phyloP scores from a whole-genome alignment of 179 eudicot genomes.

The Amaranthus tricolor region DNA sequence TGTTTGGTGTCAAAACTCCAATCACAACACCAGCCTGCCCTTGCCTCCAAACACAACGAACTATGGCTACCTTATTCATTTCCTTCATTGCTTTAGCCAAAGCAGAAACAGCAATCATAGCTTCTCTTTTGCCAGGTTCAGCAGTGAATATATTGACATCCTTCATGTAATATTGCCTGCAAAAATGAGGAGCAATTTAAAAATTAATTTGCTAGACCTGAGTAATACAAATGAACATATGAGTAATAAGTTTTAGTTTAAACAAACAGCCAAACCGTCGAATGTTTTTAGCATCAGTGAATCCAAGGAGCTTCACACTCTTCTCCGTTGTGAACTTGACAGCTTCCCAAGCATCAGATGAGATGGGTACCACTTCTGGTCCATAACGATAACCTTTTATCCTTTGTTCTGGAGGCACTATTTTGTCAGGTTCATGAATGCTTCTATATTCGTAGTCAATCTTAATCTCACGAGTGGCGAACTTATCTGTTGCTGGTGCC shows the following conservation, averaged over 20 bases:
- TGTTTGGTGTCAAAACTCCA: conserved; percentile 86
- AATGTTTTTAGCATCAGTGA: conserved; percentile 79
- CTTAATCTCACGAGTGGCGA: conserved; percentile 93
- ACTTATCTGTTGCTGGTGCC: conserved; percentile 92
- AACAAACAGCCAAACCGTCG: conserved; percentile 49
- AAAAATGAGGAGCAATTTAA: conserved; percentile 10
- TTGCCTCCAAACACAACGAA: conserved; percentile 96
- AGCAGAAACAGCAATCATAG: conserved; percentile 76
- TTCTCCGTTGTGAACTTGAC: conserved; percentile 95
- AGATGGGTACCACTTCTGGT: conserved; percentile 94
- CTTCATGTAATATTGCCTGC: conserved; percentile 90
- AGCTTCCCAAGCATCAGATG: conserved; percentile 91
- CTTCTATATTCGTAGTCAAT: conserved; percentile 85
- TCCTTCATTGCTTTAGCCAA: conserved; percentile 96
- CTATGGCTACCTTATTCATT: conserved; percentile 81
- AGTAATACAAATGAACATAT: not conserved
- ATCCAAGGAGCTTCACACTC: conserved; percentile 90
- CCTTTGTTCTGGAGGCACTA: conserved; percentile 94
- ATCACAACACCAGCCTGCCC: conserved; percentile 82
- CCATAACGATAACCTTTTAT: conserved; percentile 97
- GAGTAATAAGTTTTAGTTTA: not conserved
- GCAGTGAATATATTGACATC: conserved; percentile 85
- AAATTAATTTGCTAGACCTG: not conserved
- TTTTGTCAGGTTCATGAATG: conserved; percentile 53
- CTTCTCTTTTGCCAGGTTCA: conserved; percentile 84